phyloP scores from a whole-genome alignment of 441 rosid species.

The Mallotus repandus region DNA sequence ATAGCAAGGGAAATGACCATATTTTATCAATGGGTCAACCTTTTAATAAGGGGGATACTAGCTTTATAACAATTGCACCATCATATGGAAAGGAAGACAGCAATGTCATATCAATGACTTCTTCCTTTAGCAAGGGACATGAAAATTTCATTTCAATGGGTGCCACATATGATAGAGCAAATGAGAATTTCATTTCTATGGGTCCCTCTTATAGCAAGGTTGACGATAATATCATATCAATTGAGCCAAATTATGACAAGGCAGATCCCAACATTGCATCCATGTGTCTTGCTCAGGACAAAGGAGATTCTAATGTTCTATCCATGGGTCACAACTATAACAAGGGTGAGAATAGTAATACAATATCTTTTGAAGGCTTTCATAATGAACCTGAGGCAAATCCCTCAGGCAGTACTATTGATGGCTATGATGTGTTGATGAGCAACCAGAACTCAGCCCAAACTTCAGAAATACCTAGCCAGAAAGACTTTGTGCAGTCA shows the following conservation, averaged over 20 bases:
- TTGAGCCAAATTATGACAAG: constrained; percentile 34
- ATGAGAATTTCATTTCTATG: constrained; percentile 43
- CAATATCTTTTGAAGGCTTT: constrained; percentile 60
- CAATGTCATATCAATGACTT: constrained; percentile 34
- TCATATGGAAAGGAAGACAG: constrained; percentile 38
- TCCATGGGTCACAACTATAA: constrained; percentile 40
- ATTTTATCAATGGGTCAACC: constrained; percentile 43
- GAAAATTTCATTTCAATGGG: constrained; percentile 42
- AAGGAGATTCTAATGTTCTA: constrained; percentile 29
- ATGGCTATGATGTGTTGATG: constrained; percentile 44
- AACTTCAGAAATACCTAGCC: constrained; percentile 25
- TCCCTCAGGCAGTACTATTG: constrained; percentile 38
- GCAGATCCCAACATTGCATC: constrained; percentile 29
- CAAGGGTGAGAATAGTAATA: constrained; percentile 35
- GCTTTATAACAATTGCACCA: constrained; percentile 39
- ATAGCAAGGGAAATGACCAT: constrained; percentile 36
- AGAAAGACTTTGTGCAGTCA: constrained; percentile 33
- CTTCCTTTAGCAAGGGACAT: constrained; percentile 37
- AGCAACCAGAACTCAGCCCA: constrained; percentile 34
- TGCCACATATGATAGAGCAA: constrained; percentile 31
- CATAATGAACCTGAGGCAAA: constrained; percentile 43
- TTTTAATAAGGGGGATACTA: constrained; percentile 37
- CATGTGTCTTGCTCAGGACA: constrained; percentile 31
- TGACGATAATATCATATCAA: constrained; percentile 33
- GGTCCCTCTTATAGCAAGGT: constrained; percentile 35